phyloP scores from a whole-genome alignment of 2,329 filamentous ascomycete genomes.

The Cordyceps militaris region DNA sequence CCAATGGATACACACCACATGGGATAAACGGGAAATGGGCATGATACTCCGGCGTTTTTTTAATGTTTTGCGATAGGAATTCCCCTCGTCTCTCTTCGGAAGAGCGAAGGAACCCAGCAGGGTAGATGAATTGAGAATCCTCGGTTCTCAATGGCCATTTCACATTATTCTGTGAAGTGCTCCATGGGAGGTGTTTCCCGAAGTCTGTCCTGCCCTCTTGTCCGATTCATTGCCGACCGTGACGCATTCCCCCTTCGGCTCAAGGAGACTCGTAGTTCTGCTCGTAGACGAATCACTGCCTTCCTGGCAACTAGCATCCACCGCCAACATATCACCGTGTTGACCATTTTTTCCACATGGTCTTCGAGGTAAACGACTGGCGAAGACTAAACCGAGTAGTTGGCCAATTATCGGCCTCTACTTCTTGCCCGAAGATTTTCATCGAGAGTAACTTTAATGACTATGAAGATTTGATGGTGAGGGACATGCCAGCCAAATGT shows the following conservation, averaged over 20 bases:
- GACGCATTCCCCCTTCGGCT: constrained; percentile 12
- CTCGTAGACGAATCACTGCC: not conserved
- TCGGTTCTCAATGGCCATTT: constrained; percentile 65
- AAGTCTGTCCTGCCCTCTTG: constrained; percentile 38
- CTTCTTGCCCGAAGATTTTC: constrained; percentile 78
- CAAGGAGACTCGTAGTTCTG: not conserved
- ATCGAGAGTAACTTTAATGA: constrained; percentile 55
- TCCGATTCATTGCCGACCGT: constrained; percentile 9
- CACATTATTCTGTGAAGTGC: constrained; percentile 59
- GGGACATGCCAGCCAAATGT: constrained; percentile 46
- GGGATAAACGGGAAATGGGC: constrained; percentile 24
- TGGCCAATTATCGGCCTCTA: constrained; percentile 42
- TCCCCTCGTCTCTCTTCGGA: not conserved
- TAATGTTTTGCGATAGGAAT: constrained; percentile 14
- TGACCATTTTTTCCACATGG: constrained; percentile 59
- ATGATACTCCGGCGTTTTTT: constrained; percentile 33
- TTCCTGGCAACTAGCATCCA: constrained; percentile 11
- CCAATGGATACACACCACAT: constrained; percentile 14
- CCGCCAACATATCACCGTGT: constrained; percentile 88
- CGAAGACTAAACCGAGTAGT: constrained; percentile 62
- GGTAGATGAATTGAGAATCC: constrained; percentile 37
- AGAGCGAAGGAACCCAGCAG: constrained; percentile 18
- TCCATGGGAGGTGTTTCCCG: constrained; percentile 71
- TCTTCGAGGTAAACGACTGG: constrained; percentile 90
- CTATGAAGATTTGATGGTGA: constrained; percentile 78